Conservation (phyloP, 768 basidiomycete genomes). For the Pluteus cervinus region DNA sequence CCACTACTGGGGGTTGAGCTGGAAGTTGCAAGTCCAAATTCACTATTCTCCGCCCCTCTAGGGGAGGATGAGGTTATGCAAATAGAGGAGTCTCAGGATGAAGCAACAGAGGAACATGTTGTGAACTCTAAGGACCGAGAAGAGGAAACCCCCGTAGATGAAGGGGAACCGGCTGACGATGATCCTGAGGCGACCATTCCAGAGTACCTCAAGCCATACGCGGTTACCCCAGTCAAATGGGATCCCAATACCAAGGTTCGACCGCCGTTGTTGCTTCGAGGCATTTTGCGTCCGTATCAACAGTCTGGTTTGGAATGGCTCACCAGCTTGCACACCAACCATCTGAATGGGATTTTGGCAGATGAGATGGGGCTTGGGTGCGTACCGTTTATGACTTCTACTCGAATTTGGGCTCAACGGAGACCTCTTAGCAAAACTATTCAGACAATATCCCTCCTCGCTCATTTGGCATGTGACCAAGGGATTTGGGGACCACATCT, state of each 20-base stretch:
- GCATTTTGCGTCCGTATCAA: constrained; percentile 88
- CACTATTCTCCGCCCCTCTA: too few species aligned
- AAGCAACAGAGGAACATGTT: background rate
- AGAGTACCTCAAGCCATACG: constrained; percentile 60
- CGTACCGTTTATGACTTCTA: constrained; percentile 19
- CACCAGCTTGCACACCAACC: constrained; percentile 76
- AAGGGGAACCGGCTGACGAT: constrained; percentile 22
- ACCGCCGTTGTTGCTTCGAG: constrained; percentile 75
- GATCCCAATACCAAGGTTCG: constrained; percentile 49
- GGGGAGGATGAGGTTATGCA: constrained; percentile 6
- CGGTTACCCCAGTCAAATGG: constrained; percentile 70
- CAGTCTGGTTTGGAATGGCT: constrained; percentile 94
- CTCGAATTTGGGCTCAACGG: background rate
- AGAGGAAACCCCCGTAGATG: constrained; percentile 34
- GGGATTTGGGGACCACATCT: constrained; percentile 93
- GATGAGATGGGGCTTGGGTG: constrained; percentile 96
- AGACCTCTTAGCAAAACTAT: constrained; percentile 72
- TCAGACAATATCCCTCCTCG: constrained; percentile 91
- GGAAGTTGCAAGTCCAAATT: too few species aligned
- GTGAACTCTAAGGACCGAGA: constrained; percentile 8
- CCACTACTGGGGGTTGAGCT: too few species aligned
- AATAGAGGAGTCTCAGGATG: constrained; percentile 1
- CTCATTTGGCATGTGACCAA: constrained; percentile 85
- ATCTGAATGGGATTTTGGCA: constrained; percentile 78
- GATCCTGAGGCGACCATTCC: constrained; percentile 31